phyloP scores from a whole-genome alignment of 352 stramenopile genomes.

The Nothophytophthora sp. region DNA sequence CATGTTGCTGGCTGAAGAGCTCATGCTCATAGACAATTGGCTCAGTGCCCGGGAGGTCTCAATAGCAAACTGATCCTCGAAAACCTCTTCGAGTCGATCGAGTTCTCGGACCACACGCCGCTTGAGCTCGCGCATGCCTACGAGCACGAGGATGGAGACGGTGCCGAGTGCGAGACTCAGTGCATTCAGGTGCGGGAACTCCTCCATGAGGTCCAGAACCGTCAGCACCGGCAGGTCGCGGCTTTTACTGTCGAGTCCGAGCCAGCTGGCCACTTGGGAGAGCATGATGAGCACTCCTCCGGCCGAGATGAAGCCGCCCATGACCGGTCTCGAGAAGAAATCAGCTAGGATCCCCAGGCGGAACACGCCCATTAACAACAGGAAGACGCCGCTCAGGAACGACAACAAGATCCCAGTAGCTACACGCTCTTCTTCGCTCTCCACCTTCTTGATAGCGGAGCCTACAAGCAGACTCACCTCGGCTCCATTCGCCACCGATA shows the following conservation, averaged over 20 bases:
- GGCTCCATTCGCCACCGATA: conserved; percentile 67
- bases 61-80: conserved; percentile 45
- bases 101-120: conserved; percentile 43
- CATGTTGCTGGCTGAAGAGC: conserved; percentile 11
- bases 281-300: conserved; percentile 69
- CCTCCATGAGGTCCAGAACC: conserved; percentile 45
- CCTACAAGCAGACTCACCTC: conserved; percentile 70
- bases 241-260: conserved; percentile 51
- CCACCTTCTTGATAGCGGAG: conserved; percentile 50
- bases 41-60: conserved; percentile 42
- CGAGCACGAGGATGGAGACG: conserved; percentile 51
- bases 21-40: conserved; percentile 26
- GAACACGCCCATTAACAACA: conserved; percentile 57
- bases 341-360: conserved; percentile 61
- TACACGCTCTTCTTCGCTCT: conserved; percentile 59
- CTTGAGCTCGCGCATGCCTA: conserved; percentile 38
- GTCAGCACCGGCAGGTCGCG: conserved; percentile 57
- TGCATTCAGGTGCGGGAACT: conserved; percentile 49
- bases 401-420: conserved; percentile 68
- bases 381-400: conserved; percentile 63
- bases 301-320: conserved; percentile 73
- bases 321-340: conserved; percentile 76
- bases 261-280: conserved; percentile 61
- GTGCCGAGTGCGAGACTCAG: conserved; percentile 53
- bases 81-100: conserved; percentile 28